Evolutionary conservation across 371 early-diverging fungal genomes (phyloP), one percentile per base, ranked within the genome.

Genomic region (Lichtheimia corymbifera): DNA sequence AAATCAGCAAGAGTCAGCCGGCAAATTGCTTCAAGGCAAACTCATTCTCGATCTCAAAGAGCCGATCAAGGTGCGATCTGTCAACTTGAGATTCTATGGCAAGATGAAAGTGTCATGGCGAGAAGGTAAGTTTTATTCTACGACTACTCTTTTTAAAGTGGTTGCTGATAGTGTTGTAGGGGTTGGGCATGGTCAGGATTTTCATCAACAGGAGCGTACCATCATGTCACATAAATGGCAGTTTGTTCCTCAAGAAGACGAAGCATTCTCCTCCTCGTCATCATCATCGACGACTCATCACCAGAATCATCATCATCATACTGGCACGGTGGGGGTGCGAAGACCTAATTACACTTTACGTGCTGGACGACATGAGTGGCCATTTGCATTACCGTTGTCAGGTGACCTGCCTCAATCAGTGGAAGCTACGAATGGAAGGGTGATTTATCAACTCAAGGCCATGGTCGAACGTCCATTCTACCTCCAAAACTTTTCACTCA

Each of bases 91-190:
- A 25, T 79, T 79, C 53, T 9, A 53, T 12, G 79, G 79, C 13
- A 79, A 71, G 51, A 79, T 79, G 73, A 79, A 79, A 45, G 79
- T 79, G 5, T 68, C 73, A 50, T 79, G 79, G 79, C 65, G 71
- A 42, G 76, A 79, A 70, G 73, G 79, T 79, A 74, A 47, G 47
- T 22, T 11, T 7, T 11, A 12, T n/a, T n/a, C 44, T 2, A 43
- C 14, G 1, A n/a, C 44, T n/a, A 14, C 12, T 14, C 12, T 14
- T 12, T n/a, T 1, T 43, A 12, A 12, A 43, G 14, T n/a, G n/a
- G 12, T 43, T 43, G 14, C 44, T 43, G 2, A 18, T 45, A 0
- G 6, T 15, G 25, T 51, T 54, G 22, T 50, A 72, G 73, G 73
- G 30, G 61, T 73, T 13, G 77, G 74, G 17, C 77, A 72, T 49